Evolutionary conservation across 2,329 filamentous ascomycete genomes (phyloP).

Genomic region (Colletotrichum lupini): DNA sequence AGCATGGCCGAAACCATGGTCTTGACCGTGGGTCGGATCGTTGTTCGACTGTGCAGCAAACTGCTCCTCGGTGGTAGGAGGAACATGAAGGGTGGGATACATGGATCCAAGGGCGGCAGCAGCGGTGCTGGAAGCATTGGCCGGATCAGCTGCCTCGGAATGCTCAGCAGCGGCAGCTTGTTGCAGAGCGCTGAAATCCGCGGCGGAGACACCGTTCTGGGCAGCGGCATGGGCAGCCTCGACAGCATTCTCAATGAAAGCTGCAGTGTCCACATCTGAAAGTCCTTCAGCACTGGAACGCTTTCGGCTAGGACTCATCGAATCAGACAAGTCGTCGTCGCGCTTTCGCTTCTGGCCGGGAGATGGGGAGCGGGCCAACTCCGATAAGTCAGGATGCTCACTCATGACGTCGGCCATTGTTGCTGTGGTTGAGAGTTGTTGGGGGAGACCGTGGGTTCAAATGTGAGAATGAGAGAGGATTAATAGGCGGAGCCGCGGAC

Average conservation of each 20-base stretch:
- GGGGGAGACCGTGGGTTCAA: background rate
- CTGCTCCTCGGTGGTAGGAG: conserved; percentile 67
- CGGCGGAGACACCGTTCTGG: conserved; percentile 57
- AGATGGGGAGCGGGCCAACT: conserved; percentile 47
- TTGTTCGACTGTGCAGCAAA: conserved; percentile 64
- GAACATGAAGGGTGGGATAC: conserved; percentile 70
- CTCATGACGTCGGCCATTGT: conserved; percentile 60
- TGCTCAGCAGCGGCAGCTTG: conserved; percentile 62
- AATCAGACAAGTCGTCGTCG: conserved; percentile 55
- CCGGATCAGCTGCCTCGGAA: conserved; percentile 59
- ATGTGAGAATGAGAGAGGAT: background rate
- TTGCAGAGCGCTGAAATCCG: conserved; percentile 67
- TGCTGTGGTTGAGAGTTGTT: background rate
- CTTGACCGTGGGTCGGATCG: conserved; percentile 47
- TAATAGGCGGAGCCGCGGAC: background rate
- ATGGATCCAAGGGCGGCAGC: conserved; percentile 68
- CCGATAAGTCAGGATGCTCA: conserved; percentile 61
- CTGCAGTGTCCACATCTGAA: conserved; percentile 55
- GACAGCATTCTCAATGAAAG: conserved; percentile 66
- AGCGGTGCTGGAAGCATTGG: conserved; percentile 68
- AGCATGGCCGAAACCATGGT: conserved; percentile 48
- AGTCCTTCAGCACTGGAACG: conserved; percentile 58
- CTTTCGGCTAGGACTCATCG: conserved; percentile 63
- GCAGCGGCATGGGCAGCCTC: conserved; percentile 53
- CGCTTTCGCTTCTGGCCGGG: conserved; percentile 68